phyloP scores from a whole-genome alignment of 164 flowering plant genomes.

The Cinnamomum micranthum region DNA sequence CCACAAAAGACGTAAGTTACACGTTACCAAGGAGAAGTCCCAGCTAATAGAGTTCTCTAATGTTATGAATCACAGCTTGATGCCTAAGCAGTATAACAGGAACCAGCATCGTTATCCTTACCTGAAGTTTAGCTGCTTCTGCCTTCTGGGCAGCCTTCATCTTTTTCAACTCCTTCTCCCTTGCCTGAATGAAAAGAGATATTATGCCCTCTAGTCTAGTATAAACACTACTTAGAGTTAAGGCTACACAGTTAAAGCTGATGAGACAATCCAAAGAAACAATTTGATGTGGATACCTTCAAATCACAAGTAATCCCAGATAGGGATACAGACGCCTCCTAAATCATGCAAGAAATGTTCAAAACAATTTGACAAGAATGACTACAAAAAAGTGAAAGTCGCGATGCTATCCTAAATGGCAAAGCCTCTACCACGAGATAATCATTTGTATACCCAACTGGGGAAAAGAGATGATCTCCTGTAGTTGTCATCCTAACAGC shows the following conservation, averaged over 20 bases:
- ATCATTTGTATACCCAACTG: no score
- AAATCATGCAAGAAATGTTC: no score
- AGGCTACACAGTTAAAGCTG: background rate
- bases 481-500: no score
- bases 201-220: background rate
- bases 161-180: constrained; percentile 76
- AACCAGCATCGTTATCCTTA: constrained; percentile 5
- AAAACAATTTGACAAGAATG: background rate
- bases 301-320: background rate
- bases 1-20: background rate
- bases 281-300: background rate
- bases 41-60: background rate
- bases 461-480: no score
- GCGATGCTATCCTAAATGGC: background rate
- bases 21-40: background rate
- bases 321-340: background rate
- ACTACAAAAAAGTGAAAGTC: no score
- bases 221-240: background rate
- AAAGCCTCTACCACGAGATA: background rate
- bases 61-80: background rate
- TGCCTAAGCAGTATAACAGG: background rate
- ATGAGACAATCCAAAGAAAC: background rate
- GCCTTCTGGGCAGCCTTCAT: constrained; percentile 69
- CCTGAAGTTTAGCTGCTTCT: constrained; percentile 62
- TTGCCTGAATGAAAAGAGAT: constrained; percentile 46